These are phyloP conservation scores for Diaporthe velutina DNA, from an alignment of 2,329 filamentous ascomycete genomes.

Conservation along the genomic window DNA sequence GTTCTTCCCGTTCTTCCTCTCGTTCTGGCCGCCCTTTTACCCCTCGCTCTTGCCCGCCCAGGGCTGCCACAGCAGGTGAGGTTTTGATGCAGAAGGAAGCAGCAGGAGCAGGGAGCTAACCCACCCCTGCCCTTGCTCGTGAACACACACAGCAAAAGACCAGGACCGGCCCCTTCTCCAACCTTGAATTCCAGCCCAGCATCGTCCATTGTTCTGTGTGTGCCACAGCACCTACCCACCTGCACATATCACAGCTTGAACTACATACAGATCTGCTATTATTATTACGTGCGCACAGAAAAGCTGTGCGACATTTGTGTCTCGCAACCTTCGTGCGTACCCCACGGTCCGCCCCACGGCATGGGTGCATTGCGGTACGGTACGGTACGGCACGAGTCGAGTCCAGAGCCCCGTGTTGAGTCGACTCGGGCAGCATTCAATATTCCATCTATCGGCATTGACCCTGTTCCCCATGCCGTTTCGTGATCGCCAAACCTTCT, in stretches of 20 bases:
- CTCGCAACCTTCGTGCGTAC: slow-evolving; percentile 12
- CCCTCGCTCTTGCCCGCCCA: slow-evolving; percentile 12
- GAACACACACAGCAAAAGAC: slow-evolving; percentile 18
- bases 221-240: background rate
- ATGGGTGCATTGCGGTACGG: background rate
- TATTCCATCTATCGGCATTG: slow-evolving; percentile 21
- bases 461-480: slow-evolving; percentile 8
- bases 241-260: background rate
- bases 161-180: slow-evolving; percentile 9
- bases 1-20: background rate
- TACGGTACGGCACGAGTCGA: slow-evolving; percentile 20
- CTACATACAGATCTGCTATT: slow-evolving; percentile 7
- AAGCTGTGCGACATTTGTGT: slow-evolving; percentile 16
- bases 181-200: slow-evolving; percentile 25
- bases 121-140: slow-evolving; percentile 16
- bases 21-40: background rate
- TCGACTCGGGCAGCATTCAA: background rate
- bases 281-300: slow-evolving; percentile 16
- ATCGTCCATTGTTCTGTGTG: slow-evolving; percentile 21
- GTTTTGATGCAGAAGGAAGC: slow-evolving; percentile 20
- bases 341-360: background rate
- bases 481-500: slow-evolving; percentile 27
- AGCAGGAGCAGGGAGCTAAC: slow-evolving; percentile 1
- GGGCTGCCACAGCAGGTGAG: slow-evolving; percentile 13
- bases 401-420: background rate